A percentile compares a stretch with the other conserved stretches of the same genome.
phyloP scores from a whole-genome alignment of 805 yeast species.

The Barnettozyma botsteinii region DNA sequence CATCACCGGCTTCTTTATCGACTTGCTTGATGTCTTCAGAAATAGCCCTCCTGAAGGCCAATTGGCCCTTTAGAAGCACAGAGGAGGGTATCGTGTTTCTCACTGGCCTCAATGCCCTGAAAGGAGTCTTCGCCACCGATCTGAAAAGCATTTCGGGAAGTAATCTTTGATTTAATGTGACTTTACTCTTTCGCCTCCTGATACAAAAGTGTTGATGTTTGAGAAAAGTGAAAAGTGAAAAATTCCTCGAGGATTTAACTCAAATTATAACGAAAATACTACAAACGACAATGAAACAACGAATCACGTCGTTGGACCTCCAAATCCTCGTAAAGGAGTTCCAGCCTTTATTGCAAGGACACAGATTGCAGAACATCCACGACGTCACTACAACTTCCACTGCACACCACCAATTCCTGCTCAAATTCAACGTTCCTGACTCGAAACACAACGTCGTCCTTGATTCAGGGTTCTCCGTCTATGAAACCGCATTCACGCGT shows the following conservation, averaged over 20 bases:
- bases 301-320: conserved; percentile 80
- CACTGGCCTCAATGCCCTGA: neutral
- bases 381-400: conserved; percentile 48
- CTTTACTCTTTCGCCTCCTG: no score
- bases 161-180: no score
- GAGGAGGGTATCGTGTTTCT: neutral
- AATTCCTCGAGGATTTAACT: neutral
- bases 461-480: conserved; percentile 82
- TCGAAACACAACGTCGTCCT: conserved; percentile 69
- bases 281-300: conserved; percentile 42
- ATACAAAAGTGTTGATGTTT: neutral
- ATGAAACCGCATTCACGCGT: conserved; percentile 74
- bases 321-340: conserved; percentile 67
- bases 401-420: conserved; percentile 63
- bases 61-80: neutral
- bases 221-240: neutral
- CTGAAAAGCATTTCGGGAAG: neutral
- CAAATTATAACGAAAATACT: neutral
- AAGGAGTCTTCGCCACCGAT: neutral
- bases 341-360: conserved; percentile 47
- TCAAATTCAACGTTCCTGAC: conserved; percentile 80
- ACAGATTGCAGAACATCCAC: conserved; percentile 79
- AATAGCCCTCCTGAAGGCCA: conserved; percentile 23
- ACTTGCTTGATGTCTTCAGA: conserved; percentile 36
- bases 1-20: conserved; percentile 50